These are phyloP conservation scores for Cetraspora pellucida DNA, from an alignment of 192 early-diverging fungal genomes.

Conservation along the genomic window DNA sequence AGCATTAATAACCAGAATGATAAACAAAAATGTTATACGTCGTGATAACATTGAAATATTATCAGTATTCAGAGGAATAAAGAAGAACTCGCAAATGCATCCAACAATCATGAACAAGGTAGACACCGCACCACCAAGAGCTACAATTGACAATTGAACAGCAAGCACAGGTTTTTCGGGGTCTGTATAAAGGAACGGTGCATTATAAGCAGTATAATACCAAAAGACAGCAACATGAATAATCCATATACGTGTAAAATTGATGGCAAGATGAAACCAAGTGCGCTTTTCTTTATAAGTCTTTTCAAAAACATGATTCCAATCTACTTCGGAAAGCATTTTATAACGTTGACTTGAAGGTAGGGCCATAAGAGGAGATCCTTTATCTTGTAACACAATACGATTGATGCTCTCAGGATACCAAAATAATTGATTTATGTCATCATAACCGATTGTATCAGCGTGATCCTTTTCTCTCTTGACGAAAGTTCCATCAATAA, in stretches of 20 bases:
- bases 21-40: constrained; percentile 53
- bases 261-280: constrained; percentile 80
- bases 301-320: constrained; percentile 73
- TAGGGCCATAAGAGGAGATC: constrained; percentile 61
- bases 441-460: constrained; percentile 77
- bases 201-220: constrained; percentile 77
- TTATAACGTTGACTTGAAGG: constrained; percentile 65
- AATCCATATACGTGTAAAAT: constrained; percentile 86
- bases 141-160: constrained; percentile 68
- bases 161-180: constrained; percentile 34
- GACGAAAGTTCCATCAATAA: constrained; percentile 67
- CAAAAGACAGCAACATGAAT: constrained; percentile 78
- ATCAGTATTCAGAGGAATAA: constrained; percentile 63
- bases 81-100: constrained; percentile 69
- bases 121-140: constrained; percentile 70
- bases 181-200: constrained; percentile 64
- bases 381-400: constrained; percentile 57
- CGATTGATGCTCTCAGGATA: constrained; percentile 62
- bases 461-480: constrained; percentile 79
- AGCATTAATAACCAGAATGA: constrained; percentile 64
- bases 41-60: constrained; percentile 57
- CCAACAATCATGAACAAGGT: constrained; percentile 68
- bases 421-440: constrained; percentile 87
- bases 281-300: constrained; percentile 85
- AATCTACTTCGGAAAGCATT: constrained; percentile 64